A percentile compares a stretch with the other conserved stretches of the same genome.
phyloP scores from a whole-genome alignment of 2,329 filamentous ascomycete species.

The Penicillium decumbens region DNA sequence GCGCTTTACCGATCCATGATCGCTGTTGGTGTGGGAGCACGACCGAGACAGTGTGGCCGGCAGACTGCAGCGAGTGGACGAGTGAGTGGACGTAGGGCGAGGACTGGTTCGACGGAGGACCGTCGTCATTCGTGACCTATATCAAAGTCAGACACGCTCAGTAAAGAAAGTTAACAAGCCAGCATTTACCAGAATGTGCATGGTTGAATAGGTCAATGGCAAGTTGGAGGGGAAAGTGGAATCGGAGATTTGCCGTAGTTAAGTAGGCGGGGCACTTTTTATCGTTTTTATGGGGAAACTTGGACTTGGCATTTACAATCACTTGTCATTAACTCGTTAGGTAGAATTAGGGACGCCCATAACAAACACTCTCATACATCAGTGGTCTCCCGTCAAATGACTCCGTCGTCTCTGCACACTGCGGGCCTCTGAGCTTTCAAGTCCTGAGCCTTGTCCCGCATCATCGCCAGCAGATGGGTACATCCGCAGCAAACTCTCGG shows the following conservation, averaged over 20 bases:
- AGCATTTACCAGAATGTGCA: slow-evolving; percentile 51
- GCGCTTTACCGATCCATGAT: slow-evolving; percentile 98
- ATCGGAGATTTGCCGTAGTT: slow-evolving; percentile 16
- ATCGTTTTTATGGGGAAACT: slow-evolving; percentile 6
- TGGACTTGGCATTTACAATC: no score
- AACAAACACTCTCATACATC: not conserved
- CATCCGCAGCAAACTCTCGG: slow-evolving; percentile 17
- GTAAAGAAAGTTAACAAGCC: not conserved
- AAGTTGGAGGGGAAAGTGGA: slow-evolving; percentile 17
- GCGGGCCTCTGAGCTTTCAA: slow-evolving; percentile 31
- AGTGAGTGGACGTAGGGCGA: slow-evolving; percentile 77
- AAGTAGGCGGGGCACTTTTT: slow-evolving; percentile 12
- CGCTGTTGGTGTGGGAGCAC: slow-evolving; percentile 86
- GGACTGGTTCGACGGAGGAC: slow-evolving; percentile 70
- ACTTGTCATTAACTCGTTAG: no score
- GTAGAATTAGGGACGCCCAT: not conserved
- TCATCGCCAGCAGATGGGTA: slow-evolving; percentile 30
- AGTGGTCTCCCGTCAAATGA: slow-evolving; percentile 20
- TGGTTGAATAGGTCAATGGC: slow-evolving; percentile 23
- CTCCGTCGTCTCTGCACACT: slow-evolving; percentile 34
- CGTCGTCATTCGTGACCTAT: slow-evolving; percentile 67
- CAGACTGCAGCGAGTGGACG: slow-evolving; percentile 63
- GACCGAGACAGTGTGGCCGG: slow-evolving; percentile 84
- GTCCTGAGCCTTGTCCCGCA: slow-evolving; percentile 54
- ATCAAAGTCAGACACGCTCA: slow-evolving; percentile 3